Base-by-base conservation (phyloP, 2,329 filamentous ascomycete genomes). In the Scortechinia acanthostroma region DNA sequence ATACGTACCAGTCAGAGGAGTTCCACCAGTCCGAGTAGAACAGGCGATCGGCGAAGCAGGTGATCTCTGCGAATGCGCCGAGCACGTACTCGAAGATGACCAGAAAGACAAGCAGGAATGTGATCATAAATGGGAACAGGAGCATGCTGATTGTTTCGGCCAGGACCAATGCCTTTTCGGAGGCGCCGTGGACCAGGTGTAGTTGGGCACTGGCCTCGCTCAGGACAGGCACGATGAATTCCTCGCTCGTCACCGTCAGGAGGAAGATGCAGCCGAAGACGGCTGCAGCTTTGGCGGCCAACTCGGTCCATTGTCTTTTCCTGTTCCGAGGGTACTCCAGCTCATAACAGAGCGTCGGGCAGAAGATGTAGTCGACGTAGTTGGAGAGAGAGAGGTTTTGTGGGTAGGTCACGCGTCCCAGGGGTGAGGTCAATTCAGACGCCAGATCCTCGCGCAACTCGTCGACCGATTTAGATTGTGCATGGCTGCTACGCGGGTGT, bases 11-110 rank as follows among this genome's bases (percentile, higher is more conserved):
- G 71, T 91, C 87, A 52, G 83, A 87, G 53, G 76, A 81, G 65
- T 86, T 86, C 81, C 81, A 83, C 78, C 80, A 83, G 67, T 85
- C 80, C 43, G 73, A 73, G 69, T 96, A 98, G 69, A 97, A 97
- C 63, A 93, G 88, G 33, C 91, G 82, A 63, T 97, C 93, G 44
- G 86, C 91, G 62, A 97, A 97, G 55, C 83, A 77, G 16, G 91
- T 95, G 53, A 97, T 87, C 63, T 98, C 93, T 14, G 91, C 93
- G 57, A 94, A 95, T 42, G 91, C 91, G 47, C 91, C 93, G 23
- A 97, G 79, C 10, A 95, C 77, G 63, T 97, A 98, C 63, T 98
- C 93, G 63, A 97, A 98, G 56, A 97, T 97, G 62, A 96, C 90
- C 47, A 98, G 81, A 70, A 98, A 98, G 46, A 97, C 91, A 42